These are phyloP conservation scores for Omphalotus guepiniiformis DNA, from an alignment of 768 basidiomycete species.

Conservation along the genomic window DNA sequence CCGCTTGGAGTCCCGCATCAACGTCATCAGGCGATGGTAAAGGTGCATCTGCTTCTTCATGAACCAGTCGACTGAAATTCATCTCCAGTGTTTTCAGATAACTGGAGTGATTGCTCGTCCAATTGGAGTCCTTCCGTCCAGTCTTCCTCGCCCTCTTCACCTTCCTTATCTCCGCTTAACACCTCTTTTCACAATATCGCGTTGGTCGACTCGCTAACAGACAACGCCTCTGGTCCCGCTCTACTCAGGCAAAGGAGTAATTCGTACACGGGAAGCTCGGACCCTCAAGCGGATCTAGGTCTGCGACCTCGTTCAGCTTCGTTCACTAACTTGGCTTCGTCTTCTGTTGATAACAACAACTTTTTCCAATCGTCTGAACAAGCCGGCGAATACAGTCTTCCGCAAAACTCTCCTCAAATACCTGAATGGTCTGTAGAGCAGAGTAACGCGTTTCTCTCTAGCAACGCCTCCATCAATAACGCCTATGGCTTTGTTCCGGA, in stretches of 20 bases:
- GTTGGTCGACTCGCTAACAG: neutral
- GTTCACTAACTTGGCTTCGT: neutral
- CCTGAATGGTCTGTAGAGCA: neutral
- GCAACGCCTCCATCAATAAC: too few species aligned
- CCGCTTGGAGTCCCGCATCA: conserved; percentile 3
- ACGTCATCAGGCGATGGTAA: conserved; percentile 6
- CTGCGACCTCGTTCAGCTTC: neutral
- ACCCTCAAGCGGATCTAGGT: neutral
- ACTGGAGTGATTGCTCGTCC: conserved; percentile 2
- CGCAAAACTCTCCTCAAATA: neutral
- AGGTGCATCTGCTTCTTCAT: neutral
- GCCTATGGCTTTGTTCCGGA: too few species aligned
- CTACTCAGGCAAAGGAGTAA: conserved; percentile 3
- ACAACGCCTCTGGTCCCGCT: neutral
- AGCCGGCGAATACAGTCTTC: neutral
- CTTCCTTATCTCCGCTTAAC: conserved; percentile 5
- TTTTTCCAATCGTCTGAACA: neutral
- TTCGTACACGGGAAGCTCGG: neutral
- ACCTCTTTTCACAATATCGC: conserved; percentile 4
- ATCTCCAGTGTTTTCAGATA: conserved; percentile 3
- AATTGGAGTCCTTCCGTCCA: conserved; percentile 6
- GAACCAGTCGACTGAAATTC: neutral
- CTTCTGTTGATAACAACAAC: neutral
- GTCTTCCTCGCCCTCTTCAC: conserved; percentile 6
- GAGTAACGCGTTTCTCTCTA: too few species aligned